Evolutionary conservation across 495 filamentous ascomycete species (phyloP), one percentile per base, ranked within the genome.

Genomic region (Aspergillus affinis): DNA sequence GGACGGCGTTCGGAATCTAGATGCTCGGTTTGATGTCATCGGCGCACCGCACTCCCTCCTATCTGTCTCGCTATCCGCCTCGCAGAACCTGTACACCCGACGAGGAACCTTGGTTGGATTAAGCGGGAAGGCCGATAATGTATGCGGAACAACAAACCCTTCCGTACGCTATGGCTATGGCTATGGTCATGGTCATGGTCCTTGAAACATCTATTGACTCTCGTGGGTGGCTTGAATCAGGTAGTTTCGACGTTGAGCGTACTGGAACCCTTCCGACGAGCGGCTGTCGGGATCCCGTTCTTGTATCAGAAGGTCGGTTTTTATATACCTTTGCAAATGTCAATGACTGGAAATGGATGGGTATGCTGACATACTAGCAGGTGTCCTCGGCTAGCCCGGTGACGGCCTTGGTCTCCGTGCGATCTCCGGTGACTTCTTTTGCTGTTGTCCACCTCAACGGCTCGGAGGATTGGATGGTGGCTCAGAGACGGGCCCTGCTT

Each of bases 401-500:
- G 60, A 93, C 88, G 7, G 90, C 90, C 32, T 78, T 98, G 58
- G 87, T 98, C 55, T 89, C 90, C 21, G 90, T 93, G 30, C 94
- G 91, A 71, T 90, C 91, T 3, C 85, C 89, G 6, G 81, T 84
- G 51, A 91, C 92, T 0, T 93, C 92, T 9, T 92, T 98, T 65
- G 85, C 86, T 19, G 85, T 96, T 18, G 80, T 98, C 18, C 86
- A 93, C 66, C 84, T 98, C 41, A 90, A 98, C 80, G 94, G 94
- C 29, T 90, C 91, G n/a, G 84, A 89, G 59, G 94, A 98, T 77
- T 98, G 95, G 94, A 92, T 93, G 81, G 76, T 98, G 27, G 81
- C 89, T 12, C 93, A 96, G 70, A 80, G 90, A 54, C 86, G 88
- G 60, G 91, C 90, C 9, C 80, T 98, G 57, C 81, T 97, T 12